A percentile compares a stretch with the other conserved stretches of the same genome.
These are phyloP conservation scores for Agastache rugosa DNA, from an alignment of 257 asterid species.

Conservation along the genomic window DNA sequence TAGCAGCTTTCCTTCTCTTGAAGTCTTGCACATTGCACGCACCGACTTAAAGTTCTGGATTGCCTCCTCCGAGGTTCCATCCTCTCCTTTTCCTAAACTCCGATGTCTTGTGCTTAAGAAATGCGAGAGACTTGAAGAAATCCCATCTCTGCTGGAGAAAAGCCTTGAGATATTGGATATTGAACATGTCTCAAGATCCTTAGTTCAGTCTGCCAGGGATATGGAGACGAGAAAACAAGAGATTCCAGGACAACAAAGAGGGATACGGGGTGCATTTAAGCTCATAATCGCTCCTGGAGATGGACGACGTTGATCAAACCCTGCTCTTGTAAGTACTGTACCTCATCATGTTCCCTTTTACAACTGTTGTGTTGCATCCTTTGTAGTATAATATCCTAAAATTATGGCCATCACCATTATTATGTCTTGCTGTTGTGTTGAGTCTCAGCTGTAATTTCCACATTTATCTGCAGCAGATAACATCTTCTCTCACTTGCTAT, in stretches of 20 bases:
- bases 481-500: no score
- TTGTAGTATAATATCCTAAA: no score
- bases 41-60: slow-evolving; percentile 34
- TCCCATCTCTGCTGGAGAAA: slow-evolving; percentile 33
- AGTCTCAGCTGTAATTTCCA: no score
- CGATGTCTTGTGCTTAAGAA: slow-evolving; percentile 37
- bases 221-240: slow-evolving; percentile 4
- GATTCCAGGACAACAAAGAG: background rate
- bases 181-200: slow-evolving; percentile 5
- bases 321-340: background rate
- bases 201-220: slow-evolving; percentile 11
- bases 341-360: background rate
- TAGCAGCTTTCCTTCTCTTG: slow-evolving; percentile 25
- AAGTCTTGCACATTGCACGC: slow-evolving; percentile 33
- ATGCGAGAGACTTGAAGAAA: slow-evolving; percentile 37
- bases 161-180: slow-evolving; percentile 42
- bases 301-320: background rate
- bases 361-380: no score
- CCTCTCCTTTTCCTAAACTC: slow-evolving; percentile 29
- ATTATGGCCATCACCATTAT: no score
- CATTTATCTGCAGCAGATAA: background rate
- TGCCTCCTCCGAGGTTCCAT: background rate
- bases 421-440: background rate
- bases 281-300: slow-evolving; percentile 31
- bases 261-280: slow-evolving; percentile 2